Evolutionary conservation across 1,139 yeast species (phyloP), one percentile per base, ranked within the genome.

Genomic region (Insectozyma bohioensis): DNA sequence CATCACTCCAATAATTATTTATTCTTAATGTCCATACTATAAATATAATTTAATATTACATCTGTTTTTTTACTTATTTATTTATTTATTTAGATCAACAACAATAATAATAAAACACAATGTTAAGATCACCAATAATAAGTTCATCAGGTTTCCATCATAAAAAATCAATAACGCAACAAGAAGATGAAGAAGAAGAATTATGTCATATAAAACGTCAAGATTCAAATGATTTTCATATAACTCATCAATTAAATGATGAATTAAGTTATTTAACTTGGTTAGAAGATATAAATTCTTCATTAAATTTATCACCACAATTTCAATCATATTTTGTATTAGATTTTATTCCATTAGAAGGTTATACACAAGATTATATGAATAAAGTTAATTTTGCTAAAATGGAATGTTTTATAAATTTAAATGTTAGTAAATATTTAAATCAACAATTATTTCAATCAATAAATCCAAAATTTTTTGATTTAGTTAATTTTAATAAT

Each of bases 251-350:
- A 12, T 11, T 36, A 9, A 19, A 30, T 17, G 28, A 34, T 24
- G 38, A 30, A 29, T 14, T 34, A 7, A 34, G 38, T 22, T 36
- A 28, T 27, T 12, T 36, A 13, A 13, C 19, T 16, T 36, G 40
- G 40, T 30, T 21, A 18, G 29, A 36, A 10, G 28, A 28, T 20
- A 20, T 36, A 7, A 20, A 28, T 23, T 9, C 20, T 6, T 17
- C 17, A 16, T 11, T 36, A n/a, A 14, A 22, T 12, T 24, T 17
- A 9, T 36, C 21, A 28, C 35, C 40, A 16, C 38, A 31, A 21
- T 36, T 30, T 15, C 17, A 14, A 11, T 26, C 26, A 3, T 36
- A 12, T 15, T 20, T 31, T n/a, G 34, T 29, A 8, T 14, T 31
- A n/a, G 38, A 36, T 12, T 12, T 14, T 16, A n/a, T 36, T n/a